Evolutionary conservation across 257 asterid species (phyloP).

Genomic region (Rehmannia glutinosa): DNA sequence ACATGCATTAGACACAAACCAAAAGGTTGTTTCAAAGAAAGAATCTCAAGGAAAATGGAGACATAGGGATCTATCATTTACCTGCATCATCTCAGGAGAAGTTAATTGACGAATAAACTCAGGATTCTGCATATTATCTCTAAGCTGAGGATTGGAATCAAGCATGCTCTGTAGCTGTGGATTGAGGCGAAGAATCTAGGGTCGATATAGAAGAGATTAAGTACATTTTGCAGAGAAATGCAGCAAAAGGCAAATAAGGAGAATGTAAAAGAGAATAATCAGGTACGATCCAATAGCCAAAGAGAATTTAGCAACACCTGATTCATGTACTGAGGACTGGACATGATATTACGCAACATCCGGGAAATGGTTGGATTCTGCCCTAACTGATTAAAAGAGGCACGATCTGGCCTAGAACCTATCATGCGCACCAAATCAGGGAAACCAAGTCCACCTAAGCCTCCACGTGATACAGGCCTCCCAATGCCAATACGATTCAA

Average conservation of each 20-base stretch:
- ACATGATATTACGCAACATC: constrained; percentile 44
- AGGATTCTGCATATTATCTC: no score
- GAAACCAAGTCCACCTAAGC: no score
- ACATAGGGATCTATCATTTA: constrained; percentile 13
- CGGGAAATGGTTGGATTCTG: constrained; percentile 51
- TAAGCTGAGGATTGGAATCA: constrained; percentile 50
- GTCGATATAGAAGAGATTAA: neutral
- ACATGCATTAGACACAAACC: neutral
- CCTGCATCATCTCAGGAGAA: constrained; percentile 53
- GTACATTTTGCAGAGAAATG: neutral
- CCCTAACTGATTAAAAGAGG: constrained; percentile 44
- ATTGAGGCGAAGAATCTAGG: constrained; percentile 41
- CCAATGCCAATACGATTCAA: no score
- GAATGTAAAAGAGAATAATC: neutral
- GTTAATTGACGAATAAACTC: constrained; percentile 45
- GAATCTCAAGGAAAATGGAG: neutral
- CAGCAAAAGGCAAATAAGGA: neutral
- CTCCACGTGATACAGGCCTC: no score
- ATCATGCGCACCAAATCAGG: constrained; percentile 40
- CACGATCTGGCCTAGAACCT: constrained; percentile 42
- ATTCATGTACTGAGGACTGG: constrained; percentile 53
- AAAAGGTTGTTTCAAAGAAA: neutral
- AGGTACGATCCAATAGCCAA: neutral
- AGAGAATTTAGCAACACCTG: constrained; percentile 32
- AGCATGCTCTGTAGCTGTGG: constrained; percentile 40